phyloP scores from a whole-genome alignment of 257 asterid species.

The Lithospermum erythrorhizon region DNA sequence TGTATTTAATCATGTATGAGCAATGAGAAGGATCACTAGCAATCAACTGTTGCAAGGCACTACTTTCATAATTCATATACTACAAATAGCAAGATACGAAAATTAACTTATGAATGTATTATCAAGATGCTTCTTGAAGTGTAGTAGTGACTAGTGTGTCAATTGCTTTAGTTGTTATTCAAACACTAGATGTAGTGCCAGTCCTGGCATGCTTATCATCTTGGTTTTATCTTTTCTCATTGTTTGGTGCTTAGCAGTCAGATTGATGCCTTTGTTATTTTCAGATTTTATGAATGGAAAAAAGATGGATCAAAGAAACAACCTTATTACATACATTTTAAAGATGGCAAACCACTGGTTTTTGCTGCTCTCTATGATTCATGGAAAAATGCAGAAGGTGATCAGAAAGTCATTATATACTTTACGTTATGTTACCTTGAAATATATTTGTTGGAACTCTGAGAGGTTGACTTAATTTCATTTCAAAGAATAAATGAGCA shows the following conservation, averaged over 20 bases:
- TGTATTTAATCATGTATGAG: neutral
- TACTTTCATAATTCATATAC: neutral
- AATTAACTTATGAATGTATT: neutral
- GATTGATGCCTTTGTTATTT: neutral
- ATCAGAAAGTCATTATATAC: neutral
- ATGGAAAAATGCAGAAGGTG: constrained; percentile 82
- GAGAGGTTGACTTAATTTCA: neutral
- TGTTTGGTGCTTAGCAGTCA: neutral
- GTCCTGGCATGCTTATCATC: neutral
- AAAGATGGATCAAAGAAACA: constrained; percentile 83
- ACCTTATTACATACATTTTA: constrained; percentile 71
- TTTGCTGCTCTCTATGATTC: constrained; percentile 88
- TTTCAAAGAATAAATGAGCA: too few relatives aligned
- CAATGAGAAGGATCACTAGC: neutral
- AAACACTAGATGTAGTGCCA: neutral
- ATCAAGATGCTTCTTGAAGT: neutral
- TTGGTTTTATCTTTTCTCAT: neutral
- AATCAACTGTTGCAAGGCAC: neutral
- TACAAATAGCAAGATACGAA: neutral
- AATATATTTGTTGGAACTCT: neutral
- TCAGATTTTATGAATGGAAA: constrained; percentile 94
- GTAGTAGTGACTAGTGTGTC: neutral
- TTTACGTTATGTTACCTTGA: neutral
- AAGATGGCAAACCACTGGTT: constrained; percentile 77
- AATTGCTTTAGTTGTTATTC: neutral